A percentile compares a stretch with the other conserved stretches of the same genome.
phyloP scores from a whole-genome alignment of 2,329 filamentous ascomycete genomes.

The Xylariaceae sp. region DNA sequence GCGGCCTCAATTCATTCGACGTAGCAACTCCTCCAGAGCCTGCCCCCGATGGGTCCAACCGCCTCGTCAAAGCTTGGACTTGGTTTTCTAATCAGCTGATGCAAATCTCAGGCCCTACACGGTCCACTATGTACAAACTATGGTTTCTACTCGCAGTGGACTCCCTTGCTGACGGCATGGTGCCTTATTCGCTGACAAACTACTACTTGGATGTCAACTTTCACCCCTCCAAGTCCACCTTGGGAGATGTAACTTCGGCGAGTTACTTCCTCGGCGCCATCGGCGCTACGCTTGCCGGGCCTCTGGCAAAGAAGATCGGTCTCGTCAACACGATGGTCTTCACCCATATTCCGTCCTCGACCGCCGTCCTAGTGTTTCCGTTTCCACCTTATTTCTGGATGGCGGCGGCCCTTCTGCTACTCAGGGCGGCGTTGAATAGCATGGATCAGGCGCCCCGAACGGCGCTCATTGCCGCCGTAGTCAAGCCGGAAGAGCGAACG shows the following conservation, averaged over 20 bases:
- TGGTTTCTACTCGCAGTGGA: constrained; percentile 63
- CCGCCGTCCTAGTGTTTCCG: constrained; percentile 58
- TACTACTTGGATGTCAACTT: constrained; percentile 58
- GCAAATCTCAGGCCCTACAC: constrained; percentile 55
- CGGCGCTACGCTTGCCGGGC: constrained; percentile 54
- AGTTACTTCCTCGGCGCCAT: constrained; percentile 52
- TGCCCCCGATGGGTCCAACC: constrained; percentile 13
- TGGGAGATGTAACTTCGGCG: constrained; percentile 56
- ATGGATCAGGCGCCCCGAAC: constrained; percentile 66
- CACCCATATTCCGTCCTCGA: constrained; percentile 58
- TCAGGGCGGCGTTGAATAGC: constrained; percentile 60
- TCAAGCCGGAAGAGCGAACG: constrained; percentile 60
- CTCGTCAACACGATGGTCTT: constrained; percentile 63
- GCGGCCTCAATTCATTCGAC: not conserved
- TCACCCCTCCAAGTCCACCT: constrained; percentile 49
- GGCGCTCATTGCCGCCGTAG: constrained; percentile 63
- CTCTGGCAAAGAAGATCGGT: constrained; percentile 54
- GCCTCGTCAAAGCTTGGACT: constrained; percentile 15
- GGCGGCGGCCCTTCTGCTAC: constrained; percentile 52
- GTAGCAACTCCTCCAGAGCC: constrained; percentile 5
- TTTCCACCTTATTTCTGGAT: constrained; percentile 47
- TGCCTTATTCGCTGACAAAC: constrained; percentile 52
- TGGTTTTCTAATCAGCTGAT: constrained; percentile 40
- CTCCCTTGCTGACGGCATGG: constrained; percentile 63
- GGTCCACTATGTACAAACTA: constrained; percentile 57